Evolutionary conservation across 2,329 filamentous ascomycete species (phyloP).

Genomic region (Trichophyton simii): DNA sequence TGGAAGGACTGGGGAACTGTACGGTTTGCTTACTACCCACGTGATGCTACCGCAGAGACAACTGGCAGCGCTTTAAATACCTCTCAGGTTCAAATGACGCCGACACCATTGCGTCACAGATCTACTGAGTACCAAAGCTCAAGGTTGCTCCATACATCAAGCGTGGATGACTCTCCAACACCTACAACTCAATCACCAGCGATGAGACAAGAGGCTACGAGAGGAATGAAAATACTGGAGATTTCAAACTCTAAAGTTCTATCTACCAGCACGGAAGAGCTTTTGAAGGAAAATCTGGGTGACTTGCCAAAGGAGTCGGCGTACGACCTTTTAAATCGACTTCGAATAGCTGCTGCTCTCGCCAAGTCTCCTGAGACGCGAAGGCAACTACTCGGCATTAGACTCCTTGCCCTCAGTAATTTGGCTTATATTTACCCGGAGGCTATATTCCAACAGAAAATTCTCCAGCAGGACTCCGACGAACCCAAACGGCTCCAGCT

Average conservation of each 20-base stretch:
- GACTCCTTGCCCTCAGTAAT: constrained; percentile 79
- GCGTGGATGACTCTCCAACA: constrained; percentile 38
- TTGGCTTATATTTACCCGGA: constrained; percentile 82
- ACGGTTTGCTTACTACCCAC: constrained; percentile 63
- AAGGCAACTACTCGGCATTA: constrained; percentile 64
- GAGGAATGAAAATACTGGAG: constrained; percentile 47
- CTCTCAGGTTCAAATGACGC: constrained; percentile 48
- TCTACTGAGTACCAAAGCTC: constrained; percentile 46
- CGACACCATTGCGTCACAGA: constrained; percentile 59
- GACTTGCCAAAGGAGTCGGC: constrained; percentile 60
- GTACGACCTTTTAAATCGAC: constrained; percentile 74
- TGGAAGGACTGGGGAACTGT: constrained; percentile 76
- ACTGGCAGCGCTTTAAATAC: constrained; percentile 18
- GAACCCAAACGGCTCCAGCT: constrained; percentile 81
- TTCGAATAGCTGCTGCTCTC: constrained; percentile 74
- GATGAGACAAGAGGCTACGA: constrained; percentile 23
- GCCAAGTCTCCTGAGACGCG: constrained; percentile 52
- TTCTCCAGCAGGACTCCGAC: constrained; percentile 76
- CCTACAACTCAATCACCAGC: constrained; percentile 33
- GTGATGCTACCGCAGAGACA: constrained; percentile 17
- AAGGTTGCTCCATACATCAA: constrained; percentile 34
- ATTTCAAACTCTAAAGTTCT: constrained; percentile 42
- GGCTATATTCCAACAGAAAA: constrained; percentile 67
- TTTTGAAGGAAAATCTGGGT: constrained; percentile 34
- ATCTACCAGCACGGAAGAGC: constrained; percentile 25